Conservation (phyloP, 148 eudicot species). For the Amaranthus cruentus region DNA sequence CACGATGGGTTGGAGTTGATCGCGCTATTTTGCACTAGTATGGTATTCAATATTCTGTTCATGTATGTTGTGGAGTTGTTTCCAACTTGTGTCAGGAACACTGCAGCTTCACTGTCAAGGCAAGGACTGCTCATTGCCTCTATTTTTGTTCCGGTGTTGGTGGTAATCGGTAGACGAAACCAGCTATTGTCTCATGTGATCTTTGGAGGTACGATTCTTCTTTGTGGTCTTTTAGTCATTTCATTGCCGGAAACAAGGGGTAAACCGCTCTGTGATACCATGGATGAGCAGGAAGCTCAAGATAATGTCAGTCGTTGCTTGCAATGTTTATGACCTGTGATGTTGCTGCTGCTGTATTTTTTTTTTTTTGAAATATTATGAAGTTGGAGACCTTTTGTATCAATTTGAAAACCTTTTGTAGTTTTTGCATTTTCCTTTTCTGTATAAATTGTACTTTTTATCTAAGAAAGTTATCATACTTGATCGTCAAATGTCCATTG, state of each 20-base stretch:
- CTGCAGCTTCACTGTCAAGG: conserved; percentile 24
- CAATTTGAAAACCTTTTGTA: too few species aligned
- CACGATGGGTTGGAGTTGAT: conserved; percentile 17
- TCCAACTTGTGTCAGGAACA: conserved; percentile 32
- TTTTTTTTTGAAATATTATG: too few species aligned
- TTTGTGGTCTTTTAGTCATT: conserved; percentile 28
- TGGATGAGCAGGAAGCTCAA: conserved; percentile 34
- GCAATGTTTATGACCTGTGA: not conserved
- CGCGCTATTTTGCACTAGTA: conserved; percentile 19
- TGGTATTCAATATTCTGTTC: conserved; percentile 22
- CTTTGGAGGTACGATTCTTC: conserved; percentile 23
- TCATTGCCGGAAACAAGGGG: conserved; percentile 37
- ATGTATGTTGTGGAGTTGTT: conserved; percentile 28
- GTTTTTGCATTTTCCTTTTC: too few species aligned
- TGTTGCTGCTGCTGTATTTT: too few species aligned
- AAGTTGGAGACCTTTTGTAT: too few species aligned
- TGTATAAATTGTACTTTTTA: too few species aligned
- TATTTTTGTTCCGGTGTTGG: conserved; percentile 21
- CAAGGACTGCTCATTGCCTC: conserved; percentile 26
- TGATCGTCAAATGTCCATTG: too few species aligned
- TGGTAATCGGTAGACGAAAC: conserved; percentile 17
- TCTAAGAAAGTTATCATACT: too few species aligned
- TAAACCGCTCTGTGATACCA: conserved; percentile 30
- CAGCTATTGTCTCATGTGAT: conserved; percentile 7
- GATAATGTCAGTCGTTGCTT: not conserved